These are phyloP conservation scores for Epichloe sylvatica DNA, from an alignment of 2,329 filamentous ascomycete species.

Conservation along the genomic window DNA sequence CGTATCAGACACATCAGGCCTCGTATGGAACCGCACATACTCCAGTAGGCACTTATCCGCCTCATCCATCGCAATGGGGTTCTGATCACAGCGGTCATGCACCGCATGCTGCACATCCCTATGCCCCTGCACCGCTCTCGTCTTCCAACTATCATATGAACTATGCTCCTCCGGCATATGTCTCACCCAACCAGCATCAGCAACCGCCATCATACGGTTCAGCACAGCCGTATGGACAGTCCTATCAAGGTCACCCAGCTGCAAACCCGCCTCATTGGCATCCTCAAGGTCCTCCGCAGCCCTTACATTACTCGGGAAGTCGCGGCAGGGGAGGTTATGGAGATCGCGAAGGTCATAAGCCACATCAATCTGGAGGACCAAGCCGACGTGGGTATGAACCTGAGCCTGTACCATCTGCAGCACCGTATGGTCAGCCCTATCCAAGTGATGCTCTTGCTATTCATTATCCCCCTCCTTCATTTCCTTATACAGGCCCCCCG, in stretches of 20 bases:
- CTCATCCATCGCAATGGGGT: slow-evolving; percentile 28
- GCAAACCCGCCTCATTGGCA: slow-evolving; percentile 7
- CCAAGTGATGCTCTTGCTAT: slow-evolving; percentile 25
- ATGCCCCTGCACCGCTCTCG: slow-evolving; percentile 34
- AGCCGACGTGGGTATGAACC: slow-evolving; percentile 23
- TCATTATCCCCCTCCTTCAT: slow-evolving; percentile 20
- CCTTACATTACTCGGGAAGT: slow-evolving; percentile 23
- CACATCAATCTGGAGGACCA: slow-evolving; percentile 16
- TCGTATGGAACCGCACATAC: slow-evolving; percentile 22
- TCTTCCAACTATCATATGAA: slow-evolving; percentile 44
- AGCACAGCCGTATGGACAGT: slow-evolving; percentile 23
- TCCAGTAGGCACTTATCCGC: slow-evolving; percentile 22
- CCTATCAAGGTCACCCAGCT: slow-evolving; percentile 23
- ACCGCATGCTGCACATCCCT: slow-evolving; percentile 28
- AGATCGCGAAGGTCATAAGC: slow-evolving; percentile 28
- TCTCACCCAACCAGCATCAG: slow-evolving; percentile 22
- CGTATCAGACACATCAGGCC: slow-evolving; percentile 19
- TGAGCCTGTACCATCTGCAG: slow-evolving; percentile 18
- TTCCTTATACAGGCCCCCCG: slow-evolving; percentile 27
- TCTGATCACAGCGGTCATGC: slow-evolving; percentile 23
- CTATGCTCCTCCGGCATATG: slow-evolving; percentile 42
- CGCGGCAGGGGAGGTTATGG: slow-evolving; percentile 33
- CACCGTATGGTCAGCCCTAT: slow-evolving; percentile 26
- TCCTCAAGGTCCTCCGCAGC: slow-evolving; percentile 19
- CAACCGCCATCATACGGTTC: slow-evolving; percentile 32